Evolutionary conservation across 805 yeast species (phyloP), one percentile per base, ranked within the genome.

Genomic region (Ogataea ganodermae): DNA sequence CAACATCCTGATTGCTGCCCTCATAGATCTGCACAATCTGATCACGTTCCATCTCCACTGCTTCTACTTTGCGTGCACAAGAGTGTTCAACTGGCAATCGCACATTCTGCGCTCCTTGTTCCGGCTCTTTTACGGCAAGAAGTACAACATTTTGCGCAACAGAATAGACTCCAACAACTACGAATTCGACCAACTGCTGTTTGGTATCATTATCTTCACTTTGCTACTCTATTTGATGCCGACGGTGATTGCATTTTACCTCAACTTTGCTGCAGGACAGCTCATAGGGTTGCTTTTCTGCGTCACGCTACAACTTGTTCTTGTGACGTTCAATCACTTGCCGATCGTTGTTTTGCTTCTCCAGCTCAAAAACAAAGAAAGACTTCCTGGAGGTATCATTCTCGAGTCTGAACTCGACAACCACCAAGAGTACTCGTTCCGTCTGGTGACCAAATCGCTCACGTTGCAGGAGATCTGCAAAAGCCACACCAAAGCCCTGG

Each of bases 131-230:
- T 76, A 92, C 46, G 99, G 99, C 1, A 86, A 86, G 65, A 90
- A 91, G 65, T 84, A 81, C 56, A 94, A 94, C 60, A 81, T 85
- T 3, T 69, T 94, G 58, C 78, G 98, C 55, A 75, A 87, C 46
- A 82, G 99, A 71, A 81, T 90, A 26, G 99, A 94, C 64, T 81
- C 83, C 21, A 82, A 90, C 52, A 80, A 85, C 62, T 92, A 87
- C 63, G 92, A 87, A 50, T 70, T 92, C 20, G 97, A 91, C 62
- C 96, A 91, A 60, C 72, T 92, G 46, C 70, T 95, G 41, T 69
- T 92, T 61, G 99, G 99, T 0, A 94, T 97, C 2, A 74, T 94
- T 47, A 66, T 92, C 14, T 94, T 94, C 67, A 89, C 92, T 41
- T 80, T 91, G 13, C 69, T 88, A 44, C 68, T 86, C 0, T 87